Evolutionary conservation across 768 basidiomycete species (phyloP).

Genomic region (Rhodotorula paludigena): DNA sequence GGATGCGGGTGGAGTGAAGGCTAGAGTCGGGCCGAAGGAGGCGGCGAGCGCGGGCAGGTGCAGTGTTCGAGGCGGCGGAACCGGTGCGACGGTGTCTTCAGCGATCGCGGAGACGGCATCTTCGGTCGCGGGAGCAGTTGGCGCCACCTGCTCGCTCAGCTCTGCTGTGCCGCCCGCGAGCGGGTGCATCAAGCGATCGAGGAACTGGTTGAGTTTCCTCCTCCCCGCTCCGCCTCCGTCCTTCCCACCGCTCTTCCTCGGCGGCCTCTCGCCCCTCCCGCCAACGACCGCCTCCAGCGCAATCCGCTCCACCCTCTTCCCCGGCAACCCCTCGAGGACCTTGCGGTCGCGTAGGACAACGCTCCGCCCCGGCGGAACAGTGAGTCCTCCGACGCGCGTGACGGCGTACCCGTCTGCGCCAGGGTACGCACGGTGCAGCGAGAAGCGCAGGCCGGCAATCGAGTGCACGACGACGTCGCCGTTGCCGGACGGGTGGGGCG

Average conservation of each 20-base stretch:
- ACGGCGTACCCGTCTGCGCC: slow-evolving; percentile 20
- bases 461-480: slow-evolving; percentile 23
- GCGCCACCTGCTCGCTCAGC: too few species aligned
- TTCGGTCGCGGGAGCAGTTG: too few species aligned
- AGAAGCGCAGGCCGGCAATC: slow-evolving; percentile 36
- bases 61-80: neutral
- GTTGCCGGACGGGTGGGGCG: neutral
- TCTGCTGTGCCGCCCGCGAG: neutral
- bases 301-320: neutral
- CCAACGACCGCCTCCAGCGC: neutral
- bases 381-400: slow-evolving; percentile 27
- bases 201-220: neutral
- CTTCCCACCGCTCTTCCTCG: neutral
- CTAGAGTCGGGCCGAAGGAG: slow-evolving; percentile 28
- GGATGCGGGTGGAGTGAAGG: neutral
- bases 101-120: too few species aligned
- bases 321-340: slow-evolving; percentile 27
- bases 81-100: neutral
- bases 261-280: neutral
- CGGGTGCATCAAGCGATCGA: slow-evolving; percentile 14
- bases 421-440: slow-evolving; percentile 7
- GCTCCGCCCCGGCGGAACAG: slow-evolving; percentile 12
- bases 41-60: slow-evolving; percentile 23
- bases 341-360: slow-evolving; percentile 34
- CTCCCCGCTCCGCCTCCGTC: too few species aligned